Conservation (phyloP, 2,329 filamentous ascomycete genomes). For the Monosporascus sp. region DNA sequence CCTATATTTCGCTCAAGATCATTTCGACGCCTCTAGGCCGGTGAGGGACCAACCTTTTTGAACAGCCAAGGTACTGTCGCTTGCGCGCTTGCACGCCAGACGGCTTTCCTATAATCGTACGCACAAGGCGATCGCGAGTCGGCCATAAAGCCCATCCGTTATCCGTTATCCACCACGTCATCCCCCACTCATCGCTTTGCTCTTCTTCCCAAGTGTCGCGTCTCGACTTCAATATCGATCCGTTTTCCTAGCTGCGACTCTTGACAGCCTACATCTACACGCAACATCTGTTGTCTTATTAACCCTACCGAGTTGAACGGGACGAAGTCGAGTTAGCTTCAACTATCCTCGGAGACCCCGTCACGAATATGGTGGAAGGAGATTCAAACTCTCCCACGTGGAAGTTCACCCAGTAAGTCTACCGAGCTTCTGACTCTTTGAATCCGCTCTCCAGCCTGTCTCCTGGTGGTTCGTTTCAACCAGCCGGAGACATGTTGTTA, state of each 20-base stretch:
- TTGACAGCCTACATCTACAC: slow-evolving; percentile 5
- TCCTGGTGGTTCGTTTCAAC: neutral
- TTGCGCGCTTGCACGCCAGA: neutral
- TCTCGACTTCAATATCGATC: slow-evolving; percentile 6
- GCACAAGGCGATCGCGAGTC: neutral
- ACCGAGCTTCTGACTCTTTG: slow-evolving; percentile 19
- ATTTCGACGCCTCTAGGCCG: neutral
- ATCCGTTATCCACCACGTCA: neutral
- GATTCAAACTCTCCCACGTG: slow-evolving; percentile 92
- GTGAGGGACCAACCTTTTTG: neutral
- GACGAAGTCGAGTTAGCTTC: slow-evolving; percentile 17
- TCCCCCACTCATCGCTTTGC: slow-evolving; percentile 2
- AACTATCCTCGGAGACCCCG: slow-evolving; percentile 7
- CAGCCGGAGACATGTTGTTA: neutral
- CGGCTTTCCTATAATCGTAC: neutral
- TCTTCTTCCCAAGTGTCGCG: slow-evolving; percentile 9
- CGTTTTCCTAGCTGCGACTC: slow-evolving; percentile 7
- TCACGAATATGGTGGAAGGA: slow-evolving; percentile 86
- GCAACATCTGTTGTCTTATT: slow-evolving; percentile 4
- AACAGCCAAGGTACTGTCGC: neutral
- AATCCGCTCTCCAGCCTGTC: slow-evolving; percentile 13
- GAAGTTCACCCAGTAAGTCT: slow-evolving; percentile 96
- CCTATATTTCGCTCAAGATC: neutral
- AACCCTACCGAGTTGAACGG: slow-evolving; percentile 2
- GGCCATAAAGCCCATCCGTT: too few relatives aligned